Conservation (phyloP, 176 grass and related monocot species). For the Oryza rufipogon region DNA sequence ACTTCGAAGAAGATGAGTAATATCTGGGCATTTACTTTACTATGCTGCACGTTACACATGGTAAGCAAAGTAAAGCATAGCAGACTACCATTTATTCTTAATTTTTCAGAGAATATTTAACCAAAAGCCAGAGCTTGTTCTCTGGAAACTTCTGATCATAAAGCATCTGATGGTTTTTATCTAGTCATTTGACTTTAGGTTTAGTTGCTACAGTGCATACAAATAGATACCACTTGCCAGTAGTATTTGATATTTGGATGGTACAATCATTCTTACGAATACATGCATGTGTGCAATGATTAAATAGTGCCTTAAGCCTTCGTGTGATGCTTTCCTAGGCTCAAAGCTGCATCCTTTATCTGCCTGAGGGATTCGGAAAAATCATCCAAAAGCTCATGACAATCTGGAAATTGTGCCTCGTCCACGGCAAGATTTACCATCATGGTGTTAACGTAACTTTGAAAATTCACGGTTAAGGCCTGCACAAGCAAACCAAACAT, state of each 20-base stretch:
- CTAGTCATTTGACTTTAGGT: slow-evolving; percentile 26
- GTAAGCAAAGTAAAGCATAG: slow-evolving; percentile 31
- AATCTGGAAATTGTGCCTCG: slow-evolving; percentile 66
- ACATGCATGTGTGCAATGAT: slow-evolving; percentile 8
- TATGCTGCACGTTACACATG: slow-evolving; percentile 24
- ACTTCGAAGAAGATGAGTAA: slow-evolving; percentile 79
- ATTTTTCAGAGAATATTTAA: background rate
- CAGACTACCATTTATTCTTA: slow-evolving; percentile 10
- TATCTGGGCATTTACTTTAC: slow-evolving; percentile 12
- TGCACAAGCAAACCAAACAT: slow-evolving; percentile 51
- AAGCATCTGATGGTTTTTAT: background rate
- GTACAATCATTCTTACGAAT: slow-evolving; percentile 19
- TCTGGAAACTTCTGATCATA: slow-evolving; percentile 18
- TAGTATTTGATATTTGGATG: slow-evolving; percentile 13
- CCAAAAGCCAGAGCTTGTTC: slow-evolving; percentile 12
- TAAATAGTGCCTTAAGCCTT: slow-evolving; percentile 40
- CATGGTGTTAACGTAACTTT: slow-evolving; percentile 85
- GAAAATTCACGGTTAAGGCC: slow-evolving; percentile 80
- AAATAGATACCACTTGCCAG: background rate
- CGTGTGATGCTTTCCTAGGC: slow-evolving; percentile 33
- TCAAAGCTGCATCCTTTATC: slow-evolving; percentile 65
- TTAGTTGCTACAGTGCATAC: slow-evolving; percentile 22
- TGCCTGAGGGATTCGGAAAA: slow-evolving; percentile 69
- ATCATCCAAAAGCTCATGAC: slow-evolving; percentile 75
- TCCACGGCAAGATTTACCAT: slow-evolving; percentile 86